These are phyloP conservation scores for Coemansia erecta DNA, from an alignment of 192 early-diverging fungal genomes.

Conservation along the genomic window DNA sequence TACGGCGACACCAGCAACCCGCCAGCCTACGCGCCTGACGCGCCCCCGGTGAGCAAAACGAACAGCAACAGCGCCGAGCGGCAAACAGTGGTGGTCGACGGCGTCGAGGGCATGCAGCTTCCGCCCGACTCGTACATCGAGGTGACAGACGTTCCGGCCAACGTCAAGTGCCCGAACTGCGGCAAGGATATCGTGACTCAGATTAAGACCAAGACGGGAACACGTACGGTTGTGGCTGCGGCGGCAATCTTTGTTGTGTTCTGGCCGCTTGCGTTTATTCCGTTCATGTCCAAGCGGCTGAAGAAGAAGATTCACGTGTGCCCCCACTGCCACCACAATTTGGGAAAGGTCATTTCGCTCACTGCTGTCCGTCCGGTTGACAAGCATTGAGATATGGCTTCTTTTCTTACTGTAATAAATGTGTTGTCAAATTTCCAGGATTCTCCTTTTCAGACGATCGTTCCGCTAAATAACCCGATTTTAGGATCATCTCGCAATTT, in stretches of 20 bases:
- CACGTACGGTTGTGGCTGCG: constrained; percentile 35
- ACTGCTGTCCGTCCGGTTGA: constrained; percentile 15
- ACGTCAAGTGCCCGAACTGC: constrained; percentile 35
- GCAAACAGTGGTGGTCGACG: constrained; percentile 20
- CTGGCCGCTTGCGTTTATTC: constrained; percentile 43
- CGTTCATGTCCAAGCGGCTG: constrained; percentile 33
- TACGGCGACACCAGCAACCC: constrained; percentile 10
- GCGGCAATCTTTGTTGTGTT: constrained; percentile 38
- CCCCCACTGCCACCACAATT: constrained; percentile 31
- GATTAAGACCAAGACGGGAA: constrained; percentile 26
- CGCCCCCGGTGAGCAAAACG: neutral
- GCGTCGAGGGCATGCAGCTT: constrained; percentile 15
- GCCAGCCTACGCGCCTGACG: neutral
- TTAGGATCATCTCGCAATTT: neutral
- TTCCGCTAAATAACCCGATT: too few species aligned
- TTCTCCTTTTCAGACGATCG: neutral
- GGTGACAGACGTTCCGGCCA: constrained; percentile 28
- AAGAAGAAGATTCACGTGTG: constrained; percentile 42
- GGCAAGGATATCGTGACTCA: constrained; percentile 27
- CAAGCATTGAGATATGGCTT: neutral
- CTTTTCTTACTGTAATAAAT: neutral
- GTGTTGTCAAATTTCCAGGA: neutral
- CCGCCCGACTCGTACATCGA: constrained; percentile 31
- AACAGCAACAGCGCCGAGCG: neutral
- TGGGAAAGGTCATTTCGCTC: constrained; percentile 38